phyloP scores from a whole-genome alignment of 352 stramenopile genomes.

The Globisporangium paroecandrum region DNA sequence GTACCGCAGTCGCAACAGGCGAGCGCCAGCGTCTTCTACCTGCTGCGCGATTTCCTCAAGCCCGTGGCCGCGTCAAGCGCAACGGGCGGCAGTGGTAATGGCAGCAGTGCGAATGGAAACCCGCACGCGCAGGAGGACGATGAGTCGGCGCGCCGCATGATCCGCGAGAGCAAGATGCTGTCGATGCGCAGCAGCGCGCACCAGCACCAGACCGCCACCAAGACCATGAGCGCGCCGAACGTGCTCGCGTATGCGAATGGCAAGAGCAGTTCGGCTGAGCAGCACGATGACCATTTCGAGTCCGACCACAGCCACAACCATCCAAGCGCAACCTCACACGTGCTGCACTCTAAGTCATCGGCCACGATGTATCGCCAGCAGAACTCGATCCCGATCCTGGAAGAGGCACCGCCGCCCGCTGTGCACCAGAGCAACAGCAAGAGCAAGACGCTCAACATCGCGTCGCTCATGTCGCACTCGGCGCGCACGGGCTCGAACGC shows the following conservation, averaged over 20 bases:
- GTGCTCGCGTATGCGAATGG: slow-evolving; percentile 2
- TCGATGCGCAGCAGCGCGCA: slow-evolving; percentile 34
- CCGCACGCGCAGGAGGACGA: slow-evolving; percentile 28
- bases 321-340: not conserved
- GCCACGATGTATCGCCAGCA: slow-evolving; percentile 10
- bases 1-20: slow-evolving; percentile 43
- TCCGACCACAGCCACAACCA: not conserved
- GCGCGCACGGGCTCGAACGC: slow-evolving; percentile 17
- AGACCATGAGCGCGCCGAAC: slow-evolving; percentile 15
- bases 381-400: slow-evolving; percentile 17
- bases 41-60: slow-evolving; percentile 74
- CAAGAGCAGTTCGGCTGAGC: not conserved
- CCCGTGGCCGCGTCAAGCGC: slow-evolving; percentile 15
- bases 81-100: no score
- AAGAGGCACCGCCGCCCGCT: slow-evolving; percentile 2
- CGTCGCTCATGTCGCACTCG: slow-evolving; percentile 23
- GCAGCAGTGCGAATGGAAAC: not conserved
- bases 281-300: not conserved
- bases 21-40: slow-evolving; percentile 59
- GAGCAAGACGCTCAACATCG: slow-evolving; percentile 26
- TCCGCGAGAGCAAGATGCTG: slow-evolving; percentile 75
- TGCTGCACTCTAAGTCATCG: slow-evolving; percentile 2
- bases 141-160: slow-evolving; percentile 29
- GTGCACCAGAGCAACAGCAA: not conserved
- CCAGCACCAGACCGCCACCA: slow-evolving; percentile 7